phyloP scores from a whole-genome alignment of 139 green algal genomes.

The Picochlorum sp. region DNA sequence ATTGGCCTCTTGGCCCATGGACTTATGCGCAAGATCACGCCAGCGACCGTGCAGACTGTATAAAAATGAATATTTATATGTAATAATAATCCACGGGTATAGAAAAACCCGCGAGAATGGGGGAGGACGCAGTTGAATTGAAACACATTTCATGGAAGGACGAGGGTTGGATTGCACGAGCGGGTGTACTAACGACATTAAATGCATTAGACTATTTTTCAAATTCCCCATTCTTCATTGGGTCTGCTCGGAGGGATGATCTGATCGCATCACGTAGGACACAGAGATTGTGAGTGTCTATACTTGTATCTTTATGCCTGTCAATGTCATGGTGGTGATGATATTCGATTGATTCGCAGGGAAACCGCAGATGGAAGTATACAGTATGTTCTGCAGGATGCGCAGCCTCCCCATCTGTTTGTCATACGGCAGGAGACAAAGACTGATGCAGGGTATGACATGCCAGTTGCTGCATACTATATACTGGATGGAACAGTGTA shows the following conservation, averaged over 20 bases:
- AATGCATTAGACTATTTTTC: constrained; percentile 76
- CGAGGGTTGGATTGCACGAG: constrained; percentile 34
- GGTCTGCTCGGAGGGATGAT: neutral
- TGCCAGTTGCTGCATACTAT: constrained; percentile 56
- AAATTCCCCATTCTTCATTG: constrained; percentile 51
- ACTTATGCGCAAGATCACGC: no score
- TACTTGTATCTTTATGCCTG: neutral
- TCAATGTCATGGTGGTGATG: neutral
- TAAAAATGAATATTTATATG: no score
- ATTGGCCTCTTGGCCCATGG: constrained; percentile 66
- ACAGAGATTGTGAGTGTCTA: neutral
- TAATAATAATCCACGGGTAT: no score
- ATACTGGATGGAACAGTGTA: constrained; percentile 69
- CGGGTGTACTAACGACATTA: constrained; percentile 34
- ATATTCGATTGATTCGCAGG: neutral
- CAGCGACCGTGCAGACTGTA: no score
- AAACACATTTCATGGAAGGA: constrained; percentile 31
- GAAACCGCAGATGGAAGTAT: constrained; percentile 27
- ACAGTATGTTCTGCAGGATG: constrained; percentile 60
- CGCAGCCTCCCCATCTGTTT: constrained; percentile 70
- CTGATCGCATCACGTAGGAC: no score
- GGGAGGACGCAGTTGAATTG: neutral
- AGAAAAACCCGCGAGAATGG: no score
- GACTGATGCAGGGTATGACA: neutral
- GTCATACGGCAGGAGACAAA: constrained; percentile 69